A percentile compares a stretch with the other conserved stretches of the same genome.
phyloP scores from a whole-genome alignment of 345 rosid genomes.

The Euphorbia pulcherrima region DNA sequence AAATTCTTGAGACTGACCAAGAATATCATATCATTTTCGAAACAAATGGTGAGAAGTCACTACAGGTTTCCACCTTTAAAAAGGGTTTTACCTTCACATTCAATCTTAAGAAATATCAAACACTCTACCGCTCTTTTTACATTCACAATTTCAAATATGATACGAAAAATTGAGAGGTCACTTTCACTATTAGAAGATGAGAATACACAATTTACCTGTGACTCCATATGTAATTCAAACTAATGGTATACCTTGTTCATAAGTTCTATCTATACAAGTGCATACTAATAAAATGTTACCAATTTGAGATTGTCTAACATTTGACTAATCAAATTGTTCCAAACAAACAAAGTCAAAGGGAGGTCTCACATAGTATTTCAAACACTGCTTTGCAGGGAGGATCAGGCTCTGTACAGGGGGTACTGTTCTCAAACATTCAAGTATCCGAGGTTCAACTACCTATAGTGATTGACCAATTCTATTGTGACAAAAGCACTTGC shows the following conservation, averaged over 20 bases:
- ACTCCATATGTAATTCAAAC: background rate
- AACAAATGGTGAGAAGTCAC: background rate
- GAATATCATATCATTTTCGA: background rate
- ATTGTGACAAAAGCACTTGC: conserved; percentile 74
- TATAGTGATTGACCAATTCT: conserved; percentile 81
- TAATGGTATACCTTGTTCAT: background rate
- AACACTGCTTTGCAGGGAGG: conserved; percentile 71
- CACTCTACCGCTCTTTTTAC: background rate
- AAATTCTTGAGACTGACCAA: background rate
- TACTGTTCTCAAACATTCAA: conserved; percentile 87
- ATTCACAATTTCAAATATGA: background rate
- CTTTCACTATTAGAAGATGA: background rate
- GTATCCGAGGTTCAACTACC: conserved; percentile 89
- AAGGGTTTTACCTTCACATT: background rate
- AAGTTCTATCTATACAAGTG: too few relatives aligned
- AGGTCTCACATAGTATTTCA: conserved; percentile 14
- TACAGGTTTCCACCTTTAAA: conserved; percentile 8
- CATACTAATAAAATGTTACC: background rate
- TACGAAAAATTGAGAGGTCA: background rate
- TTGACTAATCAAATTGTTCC: background rate
- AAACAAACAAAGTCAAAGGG: background rate
- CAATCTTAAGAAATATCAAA: background rate
- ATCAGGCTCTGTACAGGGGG: conserved; percentile 77
- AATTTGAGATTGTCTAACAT: background rate
- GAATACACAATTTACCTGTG: background rate